Base-by-base conservation (phyloP, 257 asterid species). In the Solanum pimpinellifolium region DNA sequence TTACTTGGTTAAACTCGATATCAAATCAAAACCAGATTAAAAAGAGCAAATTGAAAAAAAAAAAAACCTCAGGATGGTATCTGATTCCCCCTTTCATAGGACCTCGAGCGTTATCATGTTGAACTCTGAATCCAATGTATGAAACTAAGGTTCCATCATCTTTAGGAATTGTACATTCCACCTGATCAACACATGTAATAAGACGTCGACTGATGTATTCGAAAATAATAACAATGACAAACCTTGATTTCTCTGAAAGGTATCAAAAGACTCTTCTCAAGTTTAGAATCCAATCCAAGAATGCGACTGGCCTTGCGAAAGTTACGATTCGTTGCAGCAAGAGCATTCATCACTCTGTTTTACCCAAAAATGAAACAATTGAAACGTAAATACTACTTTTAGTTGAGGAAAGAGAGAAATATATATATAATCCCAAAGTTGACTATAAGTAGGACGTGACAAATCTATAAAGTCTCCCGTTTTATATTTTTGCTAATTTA, bases 21-120 rank as follows among this genome's bases (percentile, higher is more conserved):
- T 65, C 72, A 21, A 65, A 65, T n/a, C 9, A n/a, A n/a, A 65
- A 62, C 0, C 7, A 23, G 70, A 21, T 9, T 21, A 9, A 9
- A 21, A n/a, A 76, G 41, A 77, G 2, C 6, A 29, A 31, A 59
- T 59, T 20, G 66, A 59, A 69, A 59, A 2, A 21, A 7, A 44
- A 7, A 12, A 4, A 41, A 70, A 96, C 99, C 98, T 96, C 98
- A 9, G 98, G 98, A 88, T 96, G 99, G 88, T 95, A 96, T 96
- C 99, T 94, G 91, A 96, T 97, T 87, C 99, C 99, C 90, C 99
- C 99, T 90, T 97, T 96, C 99, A 96, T 96, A 60, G 98, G 98
- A 37, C 99, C 99, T 70, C 99, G 93, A 87, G 99, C 92, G 89
- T 96, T 96, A 89, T 96, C 99, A 88, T 96, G 99, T 73, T 96